Conservation (phyloP, 2,329 filamentous ascomycete species). For the Claviceps sorghi region DNA sequence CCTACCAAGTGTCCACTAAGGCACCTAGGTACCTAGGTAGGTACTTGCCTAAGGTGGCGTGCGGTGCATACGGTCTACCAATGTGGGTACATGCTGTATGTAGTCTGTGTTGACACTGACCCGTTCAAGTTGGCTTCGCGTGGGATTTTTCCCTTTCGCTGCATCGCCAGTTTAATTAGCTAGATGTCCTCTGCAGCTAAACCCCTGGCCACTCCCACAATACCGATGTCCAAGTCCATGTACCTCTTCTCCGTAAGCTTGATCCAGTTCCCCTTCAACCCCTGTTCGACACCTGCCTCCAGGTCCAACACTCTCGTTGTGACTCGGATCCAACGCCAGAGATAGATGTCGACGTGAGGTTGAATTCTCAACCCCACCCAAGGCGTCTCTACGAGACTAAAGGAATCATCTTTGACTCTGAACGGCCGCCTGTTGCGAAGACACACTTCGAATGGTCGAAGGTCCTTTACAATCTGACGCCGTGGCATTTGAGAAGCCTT, state of each 20-base stretch:
- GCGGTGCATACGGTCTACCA: background rate
- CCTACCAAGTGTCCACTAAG: no score
- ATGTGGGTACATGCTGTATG: no score
- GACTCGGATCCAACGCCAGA: conserved; percentile 1
- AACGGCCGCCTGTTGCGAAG: background rate
- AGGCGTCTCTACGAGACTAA: background rate
- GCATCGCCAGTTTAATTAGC: background rate
- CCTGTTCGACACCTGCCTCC: conserved; percentile 1
- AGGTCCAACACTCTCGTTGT: background rate
- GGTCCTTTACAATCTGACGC: background rate
- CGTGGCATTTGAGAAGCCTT: background rate
- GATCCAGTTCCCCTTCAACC: background rate
- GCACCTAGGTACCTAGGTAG: no score
- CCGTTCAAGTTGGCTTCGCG: background rate
- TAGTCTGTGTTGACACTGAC: no score
- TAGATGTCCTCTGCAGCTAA: background rate
- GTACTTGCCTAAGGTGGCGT: no score
- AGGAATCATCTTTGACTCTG: background rate
- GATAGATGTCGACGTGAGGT: background rate
- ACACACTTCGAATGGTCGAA: background rate
- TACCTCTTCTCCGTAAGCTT: background rate
- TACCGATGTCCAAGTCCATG: background rate
- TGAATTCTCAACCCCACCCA: background rate
- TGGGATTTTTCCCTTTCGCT: background rate
- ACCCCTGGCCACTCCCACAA: background rate